These are phyloP conservation scores for Picochlorum sp. DNA, from an alignment of 139 green algal genomes.

Conservation along the genomic window DNA sequence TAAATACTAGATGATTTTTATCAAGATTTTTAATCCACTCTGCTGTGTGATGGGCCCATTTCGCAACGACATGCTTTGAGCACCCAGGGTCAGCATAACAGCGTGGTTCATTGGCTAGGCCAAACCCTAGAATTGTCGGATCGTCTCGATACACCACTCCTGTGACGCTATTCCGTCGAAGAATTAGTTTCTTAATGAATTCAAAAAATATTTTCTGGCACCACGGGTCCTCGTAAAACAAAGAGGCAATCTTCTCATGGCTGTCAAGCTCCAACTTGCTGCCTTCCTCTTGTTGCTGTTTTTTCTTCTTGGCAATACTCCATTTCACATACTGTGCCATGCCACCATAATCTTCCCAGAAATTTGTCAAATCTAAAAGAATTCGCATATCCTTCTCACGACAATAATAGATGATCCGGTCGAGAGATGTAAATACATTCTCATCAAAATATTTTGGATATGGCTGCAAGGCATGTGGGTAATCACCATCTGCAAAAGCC, in stretches of 20 bases:
- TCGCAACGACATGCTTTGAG: conserved; percentile 16
- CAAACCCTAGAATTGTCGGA: conserved; percentile 55
- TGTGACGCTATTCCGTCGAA: conserved; percentile 43
- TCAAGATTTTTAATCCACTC: conserved; percentile 50
- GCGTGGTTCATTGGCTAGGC: conserved; percentile 53
- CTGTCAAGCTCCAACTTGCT: neutral
- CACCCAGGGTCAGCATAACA: conserved; percentile 30
- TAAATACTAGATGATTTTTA: conserved; percentile 60
- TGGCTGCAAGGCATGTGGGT: conserved; percentile 62
- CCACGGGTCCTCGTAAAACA: conserved; percentile 41
- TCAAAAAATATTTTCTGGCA: conserved; percentile 41
- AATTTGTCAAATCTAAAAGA: conserved; percentile 62
- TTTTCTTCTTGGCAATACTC: conserved; percentile 8
- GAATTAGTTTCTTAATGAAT: conserved; percentile 31
- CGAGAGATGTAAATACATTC: conserved; percentile 35
- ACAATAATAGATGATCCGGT: conserved; percentile 53
- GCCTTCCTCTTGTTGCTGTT: neutral
- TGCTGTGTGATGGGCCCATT: conserved; percentile 26
- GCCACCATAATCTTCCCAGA: conserved; percentile 66
- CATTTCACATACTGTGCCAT: conserved; percentile 70
- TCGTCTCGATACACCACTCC: conserved; percentile 54
- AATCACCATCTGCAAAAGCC: conserved; percentile 51
- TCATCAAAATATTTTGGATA: conserved; percentile 31
- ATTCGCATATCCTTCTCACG: conserved; percentile 33
- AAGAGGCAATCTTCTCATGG: conserved; percentile 4